phyloP scores from a whole-genome alignment of 768 basidiomycete genomes.

The Myochromella boudieri region DNA sequence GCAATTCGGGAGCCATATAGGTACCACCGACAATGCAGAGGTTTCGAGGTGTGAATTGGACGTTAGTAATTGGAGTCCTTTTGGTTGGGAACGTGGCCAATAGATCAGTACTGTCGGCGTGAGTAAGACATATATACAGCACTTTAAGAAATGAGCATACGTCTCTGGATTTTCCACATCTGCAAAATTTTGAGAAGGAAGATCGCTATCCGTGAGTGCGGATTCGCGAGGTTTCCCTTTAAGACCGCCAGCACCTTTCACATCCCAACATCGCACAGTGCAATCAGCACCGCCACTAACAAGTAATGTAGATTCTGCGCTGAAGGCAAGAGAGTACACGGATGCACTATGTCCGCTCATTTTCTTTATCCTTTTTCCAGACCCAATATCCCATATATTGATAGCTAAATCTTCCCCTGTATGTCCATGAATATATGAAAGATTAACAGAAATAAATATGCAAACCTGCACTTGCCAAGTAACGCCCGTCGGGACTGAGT shows the following conservation, averaged over 20 bases:
- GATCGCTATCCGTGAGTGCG: constrained; percentile 23
- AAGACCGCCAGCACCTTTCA: constrained; percentile 72
- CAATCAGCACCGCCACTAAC: constrained; percentile 93
- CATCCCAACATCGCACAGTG: constrained; percentile 99
- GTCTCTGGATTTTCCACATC: constrained; percentile 68
- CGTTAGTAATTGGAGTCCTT: constrained; percentile 88
- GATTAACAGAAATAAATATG: constrained; percentile 3
- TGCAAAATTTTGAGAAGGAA: constrained; percentile 30
- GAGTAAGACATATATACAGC: constrained; percentile 10
- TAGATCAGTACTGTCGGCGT: constrained; percentile 66
- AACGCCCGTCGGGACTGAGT: constrained; percentile 91
- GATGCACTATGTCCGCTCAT: constrained; percentile 93
- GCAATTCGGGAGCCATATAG: constrained; percentile 59
- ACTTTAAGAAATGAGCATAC: constrained; percentile 43
- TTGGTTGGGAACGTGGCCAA: constrained; percentile 93
- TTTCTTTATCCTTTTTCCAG: constrained; percentile 93
- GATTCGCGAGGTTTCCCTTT: constrained; percentile 52
- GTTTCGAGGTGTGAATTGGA: constrained; percentile 94
- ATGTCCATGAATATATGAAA: constrained; percentile 1
- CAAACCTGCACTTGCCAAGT: constrained; percentile 86
- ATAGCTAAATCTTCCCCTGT: constrained; percentile 89
- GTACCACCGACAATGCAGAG: constrained; percentile 86
- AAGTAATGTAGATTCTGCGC: constrained; percentile 86
- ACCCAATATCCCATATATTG: constrained; percentile 94
- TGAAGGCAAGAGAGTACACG: constrained; percentile 89